phyloP scores from a whole-genome alignment of 2,329 filamentous ascomycete species.

The Aphanocladium album region DNA sequence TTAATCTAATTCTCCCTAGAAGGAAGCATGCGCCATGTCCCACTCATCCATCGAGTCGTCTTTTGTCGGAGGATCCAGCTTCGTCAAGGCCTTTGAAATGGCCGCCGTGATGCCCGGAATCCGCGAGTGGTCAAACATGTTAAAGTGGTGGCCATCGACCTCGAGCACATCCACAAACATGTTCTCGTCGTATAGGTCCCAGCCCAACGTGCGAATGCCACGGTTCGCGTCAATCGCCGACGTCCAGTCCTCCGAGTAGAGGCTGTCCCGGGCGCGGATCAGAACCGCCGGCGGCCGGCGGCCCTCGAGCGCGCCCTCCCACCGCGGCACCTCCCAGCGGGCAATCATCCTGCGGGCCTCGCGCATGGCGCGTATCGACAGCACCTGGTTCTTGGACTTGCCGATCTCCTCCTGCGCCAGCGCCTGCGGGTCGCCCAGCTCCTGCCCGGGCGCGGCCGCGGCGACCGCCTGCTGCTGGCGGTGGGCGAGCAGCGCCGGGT shows the following conservation, averaged over 20 bases:
- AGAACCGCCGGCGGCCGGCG: constrained; percentile 38
- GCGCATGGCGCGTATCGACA: constrained; percentile 35
- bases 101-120: constrained; percentile 24
- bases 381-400: constrained; percentile 30
- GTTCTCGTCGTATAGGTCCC: constrained; percentile 40
- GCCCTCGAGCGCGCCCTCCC: constrained; percentile 24
- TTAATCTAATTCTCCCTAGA: background rate
- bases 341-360: constrained; percentile 37
- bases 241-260: constrained; percentile 28
- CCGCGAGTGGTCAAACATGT: constrained; percentile 34
- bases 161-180: constrained; percentile 43
- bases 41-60: background rate
- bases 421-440: background rate
- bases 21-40: background rate
- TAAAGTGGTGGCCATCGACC: constrained; percentile 49
- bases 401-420: constrained; percentile 21
- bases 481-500: constrained; percentile 22
- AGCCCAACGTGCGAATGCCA: constrained; percentile 39
- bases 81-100: constrained; percentile 16
- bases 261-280: constrained; percentile 38
- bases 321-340: constrained; percentile 37
- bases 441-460: background rate
- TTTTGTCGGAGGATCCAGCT: constrained; percentile 7
- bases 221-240: constrained; percentile 40
- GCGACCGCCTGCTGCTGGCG: constrained; percentile 11